Conservation (phyloP, 495 filamentous ascomycete species). For the Hypomontagnella submonticulosa region DNA sequence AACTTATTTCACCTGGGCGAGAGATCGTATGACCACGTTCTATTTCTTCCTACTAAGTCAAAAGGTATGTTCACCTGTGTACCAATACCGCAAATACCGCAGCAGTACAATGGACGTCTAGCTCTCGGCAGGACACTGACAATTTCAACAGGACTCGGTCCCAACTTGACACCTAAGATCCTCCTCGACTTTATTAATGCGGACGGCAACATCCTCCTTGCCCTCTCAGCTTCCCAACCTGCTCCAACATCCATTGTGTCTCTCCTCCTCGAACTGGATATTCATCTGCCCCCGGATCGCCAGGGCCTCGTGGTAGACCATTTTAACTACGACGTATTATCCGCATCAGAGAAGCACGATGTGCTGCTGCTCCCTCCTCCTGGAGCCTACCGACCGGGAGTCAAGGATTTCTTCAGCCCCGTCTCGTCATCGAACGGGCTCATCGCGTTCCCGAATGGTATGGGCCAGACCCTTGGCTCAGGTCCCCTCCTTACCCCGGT, state of each 20-base stretch:
- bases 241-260: slow-evolving; percentile 83
- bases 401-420: slow-evolving; percentile 82
- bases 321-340: slow-evolving; percentile 87
- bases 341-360: slow-evolving; percentile 84
- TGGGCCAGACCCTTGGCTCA: slow-evolving; percentile 83
- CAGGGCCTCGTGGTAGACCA: slow-evolving; percentile 88
- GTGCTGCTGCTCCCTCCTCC: slow-evolving; percentile 80
- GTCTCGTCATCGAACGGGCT: slow-evolving; percentile 60
- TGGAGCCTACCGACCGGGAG: slow-evolving; percentile 67
- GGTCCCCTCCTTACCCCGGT: slow-evolving; percentile 81
- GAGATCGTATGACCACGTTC: slow-evolving; percentile 86
- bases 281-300: slow-evolving; percentile 86
- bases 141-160: slow-evolving; percentile 76
- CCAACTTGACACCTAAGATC: slow-evolving; percentile 83
- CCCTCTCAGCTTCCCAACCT: slow-evolving; percentile 78
- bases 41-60: slow-evolving; percentile 86
- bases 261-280: slow-evolving; percentile 89
- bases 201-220: slow-evolving; percentile 89
- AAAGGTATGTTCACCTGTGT: slow-evolving; percentile 70
- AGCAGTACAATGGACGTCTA: background rate
- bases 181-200: slow-evolving; percentile 92
- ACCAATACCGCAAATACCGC: background rate
- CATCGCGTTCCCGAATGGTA: slow-evolving; percentile 81
- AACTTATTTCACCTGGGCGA: slow-evolving; percentile 88
- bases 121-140: slow-evolving; percentile 47